Evolutionary conservation across 306 rosid genomes (phyloP).

Genomic region (Vigna radiata): DNA sequence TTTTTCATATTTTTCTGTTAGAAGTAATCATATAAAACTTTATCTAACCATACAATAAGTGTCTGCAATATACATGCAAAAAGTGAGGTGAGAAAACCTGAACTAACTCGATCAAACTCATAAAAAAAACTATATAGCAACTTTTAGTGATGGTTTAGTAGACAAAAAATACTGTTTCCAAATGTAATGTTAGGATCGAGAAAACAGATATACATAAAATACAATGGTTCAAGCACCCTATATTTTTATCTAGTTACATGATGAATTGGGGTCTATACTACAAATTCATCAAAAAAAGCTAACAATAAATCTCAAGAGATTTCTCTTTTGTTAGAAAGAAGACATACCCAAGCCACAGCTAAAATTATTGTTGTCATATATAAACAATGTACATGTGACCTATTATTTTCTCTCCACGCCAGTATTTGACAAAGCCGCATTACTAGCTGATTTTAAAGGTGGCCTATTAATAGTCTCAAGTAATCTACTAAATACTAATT

Average conservation of each 20-base stretch:
- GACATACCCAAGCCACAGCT: slow-evolving; percentile 51
- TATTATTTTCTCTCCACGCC: slow-evolving; percentile 69
- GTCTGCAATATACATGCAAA: neutral
- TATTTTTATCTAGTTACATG: slow-evolving; percentile 27
- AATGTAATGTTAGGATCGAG: neutral
- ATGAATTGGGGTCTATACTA: slow-evolving; percentile 35
- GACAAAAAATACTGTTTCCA: no score
- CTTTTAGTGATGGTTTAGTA: no score
- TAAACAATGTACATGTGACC: slow-evolving; percentile 81
- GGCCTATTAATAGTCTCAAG: slow-evolving; percentile 99
- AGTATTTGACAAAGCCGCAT: slow-evolving; percentile 64
- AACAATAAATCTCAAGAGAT: slow-evolving; percentile 42
- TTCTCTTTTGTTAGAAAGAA: slow-evolving; percentile 45
- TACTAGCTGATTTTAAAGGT: slow-evolving; percentile 71
- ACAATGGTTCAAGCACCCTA: neutral
- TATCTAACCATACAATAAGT: no score
- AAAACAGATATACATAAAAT: neutral
- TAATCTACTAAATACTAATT: slow-evolving; percentile 93
- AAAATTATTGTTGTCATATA: slow-evolving; percentile 60
- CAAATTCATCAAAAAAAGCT: slow-evolving; percentile 33
- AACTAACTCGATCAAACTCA: neutral
- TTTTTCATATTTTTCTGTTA: no score
- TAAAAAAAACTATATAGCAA: no score
- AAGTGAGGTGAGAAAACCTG: neutral
- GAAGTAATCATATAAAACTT: no score